A percentile compares a stretch with the other conserved stretches of the same genome.
Conservation (phyloP, 2,329 filamentous ascomycete genomes). For the Trichothecium roseum region DNA sequence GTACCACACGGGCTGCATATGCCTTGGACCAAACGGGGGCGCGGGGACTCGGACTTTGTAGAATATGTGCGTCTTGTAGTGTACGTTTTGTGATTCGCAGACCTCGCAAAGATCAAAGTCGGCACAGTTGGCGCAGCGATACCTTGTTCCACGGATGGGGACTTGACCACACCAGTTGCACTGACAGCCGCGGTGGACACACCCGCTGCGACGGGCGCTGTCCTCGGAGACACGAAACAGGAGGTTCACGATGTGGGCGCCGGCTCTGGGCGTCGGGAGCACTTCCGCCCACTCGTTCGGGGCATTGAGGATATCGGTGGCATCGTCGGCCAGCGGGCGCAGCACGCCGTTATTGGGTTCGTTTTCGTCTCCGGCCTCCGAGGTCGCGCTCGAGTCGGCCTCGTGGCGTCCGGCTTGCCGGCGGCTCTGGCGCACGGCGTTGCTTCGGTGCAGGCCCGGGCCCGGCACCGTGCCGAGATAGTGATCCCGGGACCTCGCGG, state of each 20-base stretch:
- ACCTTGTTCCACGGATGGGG: conserved; percentile 85
- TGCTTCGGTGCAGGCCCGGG: conserved; percentile 50
- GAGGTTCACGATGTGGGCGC: conserved; percentile 74
- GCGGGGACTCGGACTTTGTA: conserved; percentile 91
- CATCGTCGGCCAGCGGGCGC: conserved; percentile 10
- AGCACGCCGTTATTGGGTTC: neutral
- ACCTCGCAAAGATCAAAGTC: conserved; percentile 94
- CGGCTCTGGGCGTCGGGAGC: conserved; percentile 38
- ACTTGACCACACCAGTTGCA: conserved; percentile 84
- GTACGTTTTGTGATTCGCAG: conserved; percentile 70
- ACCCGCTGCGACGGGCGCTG: conserved; percentile 77
- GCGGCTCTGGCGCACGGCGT: conserved; percentile 49
- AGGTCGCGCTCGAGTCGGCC: conserved; percentile 30
- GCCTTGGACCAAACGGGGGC: conserved; percentile 70
- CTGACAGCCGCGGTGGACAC: conserved; percentile 83
- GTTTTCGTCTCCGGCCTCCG: conserved; percentile 34
- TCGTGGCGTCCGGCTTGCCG: conserved; percentile 20
- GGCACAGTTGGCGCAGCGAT: conserved; percentile 89
- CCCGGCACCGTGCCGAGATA: conserved; percentile 11
- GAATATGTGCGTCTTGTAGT: conserved; percentile 88
- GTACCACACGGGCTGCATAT: conserved; percentile 78
- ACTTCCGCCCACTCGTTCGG: conserved; percentile 45
- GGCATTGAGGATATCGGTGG: conserved; percentile 19
- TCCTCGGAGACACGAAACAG: conserved; percentile 92
- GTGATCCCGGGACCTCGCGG: conserved; percentile 4